Base-by-base conservation (phyloP, 176 grass and related monocot genomes). In the Aegilops speltoides region DNA sequence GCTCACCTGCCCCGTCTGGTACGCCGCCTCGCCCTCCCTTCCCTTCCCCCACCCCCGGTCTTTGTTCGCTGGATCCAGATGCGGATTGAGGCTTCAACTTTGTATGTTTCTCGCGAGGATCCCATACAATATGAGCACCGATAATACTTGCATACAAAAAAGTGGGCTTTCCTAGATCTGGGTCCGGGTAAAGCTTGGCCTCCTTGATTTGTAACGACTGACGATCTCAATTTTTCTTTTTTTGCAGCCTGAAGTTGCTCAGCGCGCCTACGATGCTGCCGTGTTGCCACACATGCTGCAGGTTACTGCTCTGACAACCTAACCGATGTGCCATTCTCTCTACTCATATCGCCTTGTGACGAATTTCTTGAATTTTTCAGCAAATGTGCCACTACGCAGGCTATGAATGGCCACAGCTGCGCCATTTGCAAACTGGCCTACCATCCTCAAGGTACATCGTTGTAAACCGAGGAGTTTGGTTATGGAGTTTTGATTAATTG, bases 1-100 rank as follows among this genome's bases (percentile, higher is more conserved):
- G 86, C 91, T 98, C 61, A 96, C 96, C 72, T 98, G 93, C 79
- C 91, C 96, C 84, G 91, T 96, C 76, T 98, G 96, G 96, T 98
- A 87, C 37, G 13, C 17, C 26, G 2, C 56, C 22, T 19, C 12
- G 14, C 15, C 33, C 3, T 31, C 26, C 12, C 33, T 6, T 22
- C 26, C 10, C 45, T 57, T 29, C 3, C 5, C 52, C 13, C 31
- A 10, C 8, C 64, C 43, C 73, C 2, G 23, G 0, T 9, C n/a
- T 31, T 20, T 20, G 4, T 19, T 54, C 38, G 22, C 45, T 64
- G 29, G 83, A 62, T 89, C 64, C 6, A 41, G 43, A 79, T 38
- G 22, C 7, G 60, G 40, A 12, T 29, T 61, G 5, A 68, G 22
- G 23, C 7, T 3, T 24, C 13, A 12, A 4, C 23, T 7, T 52